A percentile compares a stretch with the other conserved stretches of the same genome.
Evolutionary conservation across 2,329 filamentous ascomycete genomes (phyloP).

Genomic region (Plectosphaerella sp.): DNA sequence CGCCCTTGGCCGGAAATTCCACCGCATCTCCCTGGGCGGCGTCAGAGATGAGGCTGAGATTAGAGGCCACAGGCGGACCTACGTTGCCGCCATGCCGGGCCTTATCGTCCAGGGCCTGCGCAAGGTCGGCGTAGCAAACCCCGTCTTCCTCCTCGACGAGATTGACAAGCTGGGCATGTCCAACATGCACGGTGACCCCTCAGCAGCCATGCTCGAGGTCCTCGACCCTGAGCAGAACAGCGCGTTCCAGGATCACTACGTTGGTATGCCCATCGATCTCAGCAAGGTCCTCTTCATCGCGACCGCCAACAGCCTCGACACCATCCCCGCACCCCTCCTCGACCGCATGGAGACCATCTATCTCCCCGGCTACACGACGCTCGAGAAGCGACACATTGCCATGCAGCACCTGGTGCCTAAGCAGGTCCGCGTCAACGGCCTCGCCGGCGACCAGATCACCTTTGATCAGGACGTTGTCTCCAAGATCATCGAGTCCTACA

Average conservation of each 20-base stretch:
- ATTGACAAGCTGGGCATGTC: conserved; percentile 93
- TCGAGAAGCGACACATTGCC: conserved; percentile 96
- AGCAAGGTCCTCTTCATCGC: conserved; percentile 97
- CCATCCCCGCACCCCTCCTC: conserved; percentile 87
- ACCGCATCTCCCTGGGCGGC: conserved; percentile 92
- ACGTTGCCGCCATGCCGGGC: conserved; percentile 98
- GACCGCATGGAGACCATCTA: conserved; percentile 97
- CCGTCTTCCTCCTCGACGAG: conserved; percentile 92
- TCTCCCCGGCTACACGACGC: conserved; percentile 89
- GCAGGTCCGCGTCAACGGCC: conserved; percentile 86
- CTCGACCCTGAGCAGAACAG: conserved; percentile 96
- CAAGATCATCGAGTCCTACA: conserved; percentile 95
- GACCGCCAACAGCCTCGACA: conserved; percentile 91
- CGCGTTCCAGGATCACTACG: conserved; percentile 91
- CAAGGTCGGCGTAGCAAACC: conserved; percentile 93
- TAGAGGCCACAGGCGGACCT: conserved; percentile 87
- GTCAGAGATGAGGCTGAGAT: conserved; percentile 97
- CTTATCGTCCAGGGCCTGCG: conserved; percentile 89
- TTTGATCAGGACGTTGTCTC: conserved; percentile 83
- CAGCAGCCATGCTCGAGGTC: conserved; percentile 96
- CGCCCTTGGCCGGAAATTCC: conserved; percentile 90
- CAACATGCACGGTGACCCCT: conserved; percentile 92
- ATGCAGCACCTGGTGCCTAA: conserved; percentile 92
- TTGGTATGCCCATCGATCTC: conserved; percentile 91
- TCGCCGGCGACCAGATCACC: conserved; percentile 64